Evolutionary conservation across 2,329 filamentous ascomycete genomes (phyloP).

Genomic region (Paecilomyces sp.): DNA sequence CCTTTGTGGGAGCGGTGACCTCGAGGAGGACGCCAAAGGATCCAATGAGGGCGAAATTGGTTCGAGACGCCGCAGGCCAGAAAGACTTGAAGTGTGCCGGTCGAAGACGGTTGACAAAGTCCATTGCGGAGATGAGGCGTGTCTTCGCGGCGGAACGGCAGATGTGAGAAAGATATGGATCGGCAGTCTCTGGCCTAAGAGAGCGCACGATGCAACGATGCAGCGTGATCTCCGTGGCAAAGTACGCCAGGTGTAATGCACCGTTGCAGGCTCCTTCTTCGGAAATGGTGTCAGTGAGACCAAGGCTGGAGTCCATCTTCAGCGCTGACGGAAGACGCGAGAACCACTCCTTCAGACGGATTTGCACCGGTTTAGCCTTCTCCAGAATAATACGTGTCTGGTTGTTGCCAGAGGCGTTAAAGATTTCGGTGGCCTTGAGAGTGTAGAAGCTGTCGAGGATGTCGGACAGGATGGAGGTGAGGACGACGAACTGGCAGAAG

Average conservation of each 20-base stretch:
- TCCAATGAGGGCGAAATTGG: slow-evolving; percentile 87
- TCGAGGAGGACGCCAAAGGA: slow-evolving; percentile 87
- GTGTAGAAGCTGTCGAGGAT: slow-evolving; percentile 49
- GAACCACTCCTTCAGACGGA: slow-evolving; percentile 48
- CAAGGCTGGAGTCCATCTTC: slow-evolving; percentile 42
- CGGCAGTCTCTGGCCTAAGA: slow-evolving; percentile 51
- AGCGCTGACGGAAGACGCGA: slow-evolving; percentile 39
- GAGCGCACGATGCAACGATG: slow-evolving; percentile 87
- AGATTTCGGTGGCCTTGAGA: slow-evolving; percentile 39
- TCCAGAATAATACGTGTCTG: slow-evolving; percentile 46
- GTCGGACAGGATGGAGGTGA: slow-evolving; percentile 46
- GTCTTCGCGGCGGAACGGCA: slow-evolving; percentile 92
- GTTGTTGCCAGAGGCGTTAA: slow-evolving; percentile 32
- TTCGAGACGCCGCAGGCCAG: slow-evolving; percentile 54
- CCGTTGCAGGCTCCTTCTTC: slow-evolving; percentile 43
- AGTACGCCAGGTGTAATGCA: slow-evolving; percentile 85
- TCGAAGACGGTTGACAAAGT: slow-evolving; percentile 89
- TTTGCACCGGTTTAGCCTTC: slow-evolving; percentile 47
- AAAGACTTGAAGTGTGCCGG: slow-evolving; percentile 82
- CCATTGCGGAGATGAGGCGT: slow-evolving; percentile 89
- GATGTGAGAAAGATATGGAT: slow-evolving; percentile 82
- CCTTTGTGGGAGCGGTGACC: slow-evolving; percentile 77
- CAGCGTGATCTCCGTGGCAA: slow-evolving; percentile 87
- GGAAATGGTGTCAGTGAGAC: slow-evolving; percentile 38
- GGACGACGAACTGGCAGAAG: slow-evolving; percentile 46